Evolutionary conservation across 1,284 basidiomycete genomes (phyloP).

Genomic region (Trichosporon coremiiforme): DNA sequence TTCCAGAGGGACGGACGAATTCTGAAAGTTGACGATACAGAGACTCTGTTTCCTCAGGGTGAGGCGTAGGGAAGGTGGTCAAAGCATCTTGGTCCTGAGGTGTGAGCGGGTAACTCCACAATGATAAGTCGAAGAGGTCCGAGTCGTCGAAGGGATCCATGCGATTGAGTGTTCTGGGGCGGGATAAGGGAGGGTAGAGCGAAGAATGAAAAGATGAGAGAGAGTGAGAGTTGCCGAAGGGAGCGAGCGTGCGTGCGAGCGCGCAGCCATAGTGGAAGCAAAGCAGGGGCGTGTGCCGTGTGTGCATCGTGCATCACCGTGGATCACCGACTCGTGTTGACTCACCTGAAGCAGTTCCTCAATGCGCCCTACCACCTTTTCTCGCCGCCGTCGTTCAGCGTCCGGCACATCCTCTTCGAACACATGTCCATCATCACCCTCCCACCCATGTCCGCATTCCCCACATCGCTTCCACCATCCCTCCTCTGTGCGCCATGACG

Average conservation of each 20-base stretch:
- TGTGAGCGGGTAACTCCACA: slow-evolving; percentile 18
- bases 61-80: slow-evolving; percentile 73
- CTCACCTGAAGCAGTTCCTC: slow-evolving; percentile 81
- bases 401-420: slow-evolving; percentile 45
- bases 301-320: not conserved
- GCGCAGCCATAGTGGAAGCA: slow-evolving; percentile 4
- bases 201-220: not conserved
- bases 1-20: slow-evolving; percentile 49
- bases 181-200: not conserved
- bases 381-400: slow-evolving; percentile 62
- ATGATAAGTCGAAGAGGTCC: slow-evolving; percentile 12
- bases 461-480: slow-evolving; percentile 68
- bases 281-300: slow-evolving; percentile 10
- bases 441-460: slow-evolving; percentile 70
- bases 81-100: slow-evolving; percentile 71
- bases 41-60: slow-evolving; percentile 64
- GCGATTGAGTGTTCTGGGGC: not conserved
- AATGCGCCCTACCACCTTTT: slow-evolving; percentile 74
- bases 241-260: not conserved
- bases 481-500: slow-evolving; percentile 40
- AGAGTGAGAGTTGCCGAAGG: not conserved
- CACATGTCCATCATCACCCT: slow-evolving; percentile 70
- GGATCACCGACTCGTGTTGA: slow-evolving; percentile 20
- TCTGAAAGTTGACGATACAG: slow-evolving; percentile 70
- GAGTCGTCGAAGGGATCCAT: slow-evolving; percentile 16